Conservation (phyloP, 2,329 filamentous ascomycete genomes). For the Microcyclosporella mali region DNA sequence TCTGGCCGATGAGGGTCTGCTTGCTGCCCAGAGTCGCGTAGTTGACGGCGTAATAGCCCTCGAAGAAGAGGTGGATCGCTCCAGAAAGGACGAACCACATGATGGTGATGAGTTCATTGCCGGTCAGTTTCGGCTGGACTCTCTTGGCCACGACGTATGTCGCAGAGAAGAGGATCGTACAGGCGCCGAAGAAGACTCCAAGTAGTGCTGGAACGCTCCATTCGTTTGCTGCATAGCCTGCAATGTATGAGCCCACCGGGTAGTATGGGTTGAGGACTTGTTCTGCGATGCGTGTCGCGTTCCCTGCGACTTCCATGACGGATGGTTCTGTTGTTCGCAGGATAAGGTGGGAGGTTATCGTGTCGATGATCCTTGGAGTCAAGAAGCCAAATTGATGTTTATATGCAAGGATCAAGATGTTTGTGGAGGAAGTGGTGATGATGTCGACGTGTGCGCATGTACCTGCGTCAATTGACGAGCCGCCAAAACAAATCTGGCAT, state of each 20-base stretch:
- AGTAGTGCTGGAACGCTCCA: conserved; percentile 55
- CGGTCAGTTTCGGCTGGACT: conserved; percentile 48
- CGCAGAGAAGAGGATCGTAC: conserved; percentile 50
- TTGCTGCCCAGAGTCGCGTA: conserved; percentile 59
- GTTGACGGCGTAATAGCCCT: conserved; percentile 74
- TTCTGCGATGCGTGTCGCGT: conserved; percentile 1
- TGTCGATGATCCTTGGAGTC: not conserved
- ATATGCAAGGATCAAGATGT: too few relatives aligned
- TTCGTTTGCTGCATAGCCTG: conserved; percentile 61
- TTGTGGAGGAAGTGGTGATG: too few relatives aligned
- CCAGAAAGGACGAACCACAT: conserved; percentile 73
- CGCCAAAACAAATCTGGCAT: too few relatives aligned
- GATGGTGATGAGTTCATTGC: conserved; percentile 52
- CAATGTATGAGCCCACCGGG: conserved; percentile 57
- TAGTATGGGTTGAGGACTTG: conserved; percentile 57
- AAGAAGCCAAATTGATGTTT: too few relatives aligned
- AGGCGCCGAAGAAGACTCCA: conserved; percentile 52
- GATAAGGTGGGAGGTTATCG: too few relatives aligned
- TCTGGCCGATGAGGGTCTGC: conserved; percentile 70
- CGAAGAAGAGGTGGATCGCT: conserved; percentile 72
- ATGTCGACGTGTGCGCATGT: too few relatives aligned
- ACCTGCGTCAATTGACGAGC: too few relatives aligned
- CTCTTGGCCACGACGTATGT: conserved; percentile 51
- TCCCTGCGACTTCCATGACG: not conserved
- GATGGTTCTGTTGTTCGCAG: not conserved